These are phyloP conservation scores for Euphorbia pulcherrima DNA, from an alignment of 345 rosid genomes.

Conservation along the genomic window DNA sequence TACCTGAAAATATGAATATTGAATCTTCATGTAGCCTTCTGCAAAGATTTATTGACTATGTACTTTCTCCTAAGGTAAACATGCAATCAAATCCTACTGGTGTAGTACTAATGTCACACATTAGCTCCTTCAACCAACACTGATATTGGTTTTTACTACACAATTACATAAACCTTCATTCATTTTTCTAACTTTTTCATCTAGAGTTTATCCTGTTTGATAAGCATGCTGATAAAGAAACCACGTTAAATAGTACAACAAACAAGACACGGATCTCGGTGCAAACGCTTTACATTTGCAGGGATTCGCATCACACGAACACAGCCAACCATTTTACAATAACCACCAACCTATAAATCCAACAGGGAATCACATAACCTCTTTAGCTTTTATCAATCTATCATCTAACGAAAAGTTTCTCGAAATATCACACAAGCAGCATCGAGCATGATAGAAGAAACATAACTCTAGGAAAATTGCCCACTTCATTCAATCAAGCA, in stretches of 20 bases:
- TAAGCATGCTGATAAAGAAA: neutral
- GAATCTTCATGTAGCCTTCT: no score
- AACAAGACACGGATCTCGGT: neutral
- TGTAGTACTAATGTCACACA: no score
- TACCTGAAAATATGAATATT: no score
- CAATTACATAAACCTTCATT: neutral
- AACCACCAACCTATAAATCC: neutral
- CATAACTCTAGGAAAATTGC: neutral
- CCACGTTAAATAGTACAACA: neutral
- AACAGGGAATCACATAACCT: neutral
- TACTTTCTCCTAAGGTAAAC: no score
- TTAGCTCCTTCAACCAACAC: no score
- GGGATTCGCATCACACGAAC: no score
- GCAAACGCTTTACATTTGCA: neutral
- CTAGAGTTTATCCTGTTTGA: neutral
- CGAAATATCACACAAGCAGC: neutral
- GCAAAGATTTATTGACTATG: no score
- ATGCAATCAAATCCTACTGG: no score
- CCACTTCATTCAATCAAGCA: neutral
- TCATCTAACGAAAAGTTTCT: neutral
- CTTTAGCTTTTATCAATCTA: constrained; percentile 10
- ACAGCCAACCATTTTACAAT: neutral
- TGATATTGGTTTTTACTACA: no score
- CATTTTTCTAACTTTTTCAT: neutral
- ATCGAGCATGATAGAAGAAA: neutral